Percentiles rank a stretch among this genome's conserved stretches.
Conservation (phyloP, 148 eudicot species). For the Fagopyrum homotropicum region DNA sequence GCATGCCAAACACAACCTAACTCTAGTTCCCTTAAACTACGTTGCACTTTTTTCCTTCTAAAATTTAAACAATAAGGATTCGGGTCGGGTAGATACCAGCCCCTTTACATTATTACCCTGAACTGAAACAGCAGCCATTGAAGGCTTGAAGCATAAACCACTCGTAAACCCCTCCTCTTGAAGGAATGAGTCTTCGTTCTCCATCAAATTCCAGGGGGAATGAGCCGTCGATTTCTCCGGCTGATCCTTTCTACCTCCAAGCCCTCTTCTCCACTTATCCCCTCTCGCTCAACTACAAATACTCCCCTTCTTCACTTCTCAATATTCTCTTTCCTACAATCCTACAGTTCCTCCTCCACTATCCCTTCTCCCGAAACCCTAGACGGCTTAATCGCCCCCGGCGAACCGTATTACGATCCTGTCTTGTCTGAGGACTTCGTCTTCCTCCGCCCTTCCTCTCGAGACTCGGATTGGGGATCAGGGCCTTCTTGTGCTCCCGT, state of each 20-base stretch:
- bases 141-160: constrained; percentile 12
- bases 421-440: constrained; percentile 31
- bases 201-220: constrained; percentile 13
- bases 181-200: background rate
- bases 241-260: constrained; percentile 12
- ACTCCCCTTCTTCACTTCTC: background rate
- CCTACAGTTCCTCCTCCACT: constrained; percentile 25
- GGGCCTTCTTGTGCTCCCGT: constrained; percentile 11
- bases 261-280: background rate
- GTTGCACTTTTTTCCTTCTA: too few species aligned
- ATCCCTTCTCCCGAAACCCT: constrained; percentile 22
- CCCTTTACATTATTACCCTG: background rate
- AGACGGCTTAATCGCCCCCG: constrained; percentile 30
- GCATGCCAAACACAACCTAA: too few species aligned
- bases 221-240: constrained; percentile 11
- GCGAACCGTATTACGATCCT: constrained; percentile 13
- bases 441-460: constrained; percentile 20
- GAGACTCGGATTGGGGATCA: too few species aligned
- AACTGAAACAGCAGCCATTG: constrained; percentile 12
- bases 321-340: background rate
- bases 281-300: constrained; percentile 1
- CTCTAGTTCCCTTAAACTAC: too few species aligned
- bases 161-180: constrained; percentile 1
- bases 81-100: background rate
- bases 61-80: background rate